Evolutionary conservation across 805 yeast genomes (phyloP).

Genomic region (Saturnispora besseyi): DNA sequence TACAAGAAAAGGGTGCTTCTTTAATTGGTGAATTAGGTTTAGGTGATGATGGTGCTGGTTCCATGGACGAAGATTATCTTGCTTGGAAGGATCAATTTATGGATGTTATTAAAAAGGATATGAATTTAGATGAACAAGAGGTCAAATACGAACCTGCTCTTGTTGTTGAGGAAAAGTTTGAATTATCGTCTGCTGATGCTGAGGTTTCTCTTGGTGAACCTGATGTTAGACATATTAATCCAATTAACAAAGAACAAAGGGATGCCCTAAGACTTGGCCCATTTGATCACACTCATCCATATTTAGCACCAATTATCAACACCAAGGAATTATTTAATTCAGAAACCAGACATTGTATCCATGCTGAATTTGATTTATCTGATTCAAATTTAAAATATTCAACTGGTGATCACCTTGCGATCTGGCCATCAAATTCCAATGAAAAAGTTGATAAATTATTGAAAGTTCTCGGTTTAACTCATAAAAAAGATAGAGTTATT

Average conservation of each 20-base stretch:
- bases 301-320: slow-evolving; percentile 49
- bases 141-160: slow-evolving; percentile 52
- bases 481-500: slow-evolving; percentile 44
- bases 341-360: slow-evolving; percentile 64
- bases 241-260: slow-evolving; percentile 19
- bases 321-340: slow-evolving; percentile 52
- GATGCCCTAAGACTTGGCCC: slow-evolving; percentile 16
- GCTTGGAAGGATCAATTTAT: slow-evolving; percentile 81
- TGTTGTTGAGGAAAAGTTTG: slow-evolving; percentile 25
- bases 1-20: slow-evolving; percentile 52
- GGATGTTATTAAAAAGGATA: slow-evolving; percentile 30
- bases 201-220: slow-evolving; percentile 80
- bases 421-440: slow-evolving; percentile 77
- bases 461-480: slow-evolving; percentile 47
- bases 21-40: slow-evolving; percentile 61
- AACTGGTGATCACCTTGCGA: slow-evolving; percentile 90
- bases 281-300: slow-evolving; percentile 40
- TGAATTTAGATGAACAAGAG: slow-evolving; percentile 6
- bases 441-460: slow-evolving; percentile 58
- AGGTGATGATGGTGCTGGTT: slow-evolving; percentile 89
- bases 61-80: slow-evolving; percentile 83
- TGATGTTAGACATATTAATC: slow-evolving; percentile 38
- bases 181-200: background rate
- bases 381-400: slow-evolving; percentile 68
- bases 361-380: slow-evolving; percentile 62